phyloP scores from a whole-genome alignment of 2,329 filamentous ascomycete species.

The Aschersonia sp. region DNA sequence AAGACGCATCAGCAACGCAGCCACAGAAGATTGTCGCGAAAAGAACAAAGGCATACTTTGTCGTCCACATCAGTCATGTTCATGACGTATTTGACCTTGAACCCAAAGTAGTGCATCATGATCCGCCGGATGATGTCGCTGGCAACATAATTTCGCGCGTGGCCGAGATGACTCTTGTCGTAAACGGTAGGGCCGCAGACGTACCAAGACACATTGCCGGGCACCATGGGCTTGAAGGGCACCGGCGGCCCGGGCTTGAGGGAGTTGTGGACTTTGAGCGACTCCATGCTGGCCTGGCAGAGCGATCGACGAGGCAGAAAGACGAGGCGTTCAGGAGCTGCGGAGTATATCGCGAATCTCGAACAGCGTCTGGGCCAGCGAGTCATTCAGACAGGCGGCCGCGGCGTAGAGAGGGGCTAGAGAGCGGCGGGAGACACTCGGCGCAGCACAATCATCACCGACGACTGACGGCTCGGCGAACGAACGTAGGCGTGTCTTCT shows the following conservation, averaged over 20 bases:
- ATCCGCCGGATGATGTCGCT: conserved; percentile 81
- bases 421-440: conserved; percentile 5
- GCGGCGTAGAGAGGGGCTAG: conserved; percentile 1
- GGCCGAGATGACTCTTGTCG: conserved; percentile 67
- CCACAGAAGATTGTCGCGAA: neutral
- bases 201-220: conserved; percentile 68
- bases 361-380: conserved; percentile 16
- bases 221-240: conserved; percentile 58
- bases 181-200: conserved; percentile 80
- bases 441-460: conserved; percentile 7
- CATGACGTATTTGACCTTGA: conserved; percentile 76
- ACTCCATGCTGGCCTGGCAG: conserved; percentile 28
- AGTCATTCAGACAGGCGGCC: conserved; percentile 18
- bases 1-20: neutral
- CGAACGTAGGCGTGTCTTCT: neutral
- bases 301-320: conserved; percentile 15
- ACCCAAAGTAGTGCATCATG: conserved; percentile 69
- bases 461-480: neutral
- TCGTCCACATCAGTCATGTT: conserved; percentile 81
- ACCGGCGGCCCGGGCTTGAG: conserved; percentile 57
- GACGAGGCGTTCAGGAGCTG: conserved; percentile 12
- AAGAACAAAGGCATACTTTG: conserved; percentile 31
- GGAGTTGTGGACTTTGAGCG: conserved; percentile 67
- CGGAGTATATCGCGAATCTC: conserved; percentile 11
- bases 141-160: conserved; percentile 81